phyloP scores from a whole-genome alignment of 225 moss, liverwort and hornwort genomes.

The Bryum argenteum region DNA sequence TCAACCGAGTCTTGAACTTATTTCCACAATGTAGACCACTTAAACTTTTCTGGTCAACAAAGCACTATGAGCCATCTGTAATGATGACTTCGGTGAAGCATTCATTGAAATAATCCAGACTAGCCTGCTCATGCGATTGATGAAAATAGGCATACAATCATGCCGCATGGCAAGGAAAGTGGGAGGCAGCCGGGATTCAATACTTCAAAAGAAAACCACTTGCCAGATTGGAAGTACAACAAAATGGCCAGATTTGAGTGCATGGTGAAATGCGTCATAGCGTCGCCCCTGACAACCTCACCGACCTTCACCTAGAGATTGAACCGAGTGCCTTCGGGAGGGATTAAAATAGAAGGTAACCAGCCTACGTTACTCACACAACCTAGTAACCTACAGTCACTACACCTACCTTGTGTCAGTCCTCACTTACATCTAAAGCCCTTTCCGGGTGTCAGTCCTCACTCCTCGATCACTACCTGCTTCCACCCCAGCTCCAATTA shows the following conservation, averaged over 20 bases:
- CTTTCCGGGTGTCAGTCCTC: no score
- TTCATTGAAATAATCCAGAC: not conserved
- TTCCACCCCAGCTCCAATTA: no score
- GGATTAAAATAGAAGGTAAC: not conserved
- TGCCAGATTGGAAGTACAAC: conserved; percentile 17
- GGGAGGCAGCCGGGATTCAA: not conserved
- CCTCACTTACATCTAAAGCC: no score
- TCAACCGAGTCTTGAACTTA: no score
- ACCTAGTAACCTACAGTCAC: no score
- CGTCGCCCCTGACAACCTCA: conserved; percentile 16
- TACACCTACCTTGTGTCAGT: no score
- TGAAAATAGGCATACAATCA: not conserved
- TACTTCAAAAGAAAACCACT: not conserved
- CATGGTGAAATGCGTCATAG: not conserved
- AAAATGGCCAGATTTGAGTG: conserved; percentile 1
- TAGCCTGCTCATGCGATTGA: not conserved
- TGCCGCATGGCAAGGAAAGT: not conserved
- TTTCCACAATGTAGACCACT: no score
- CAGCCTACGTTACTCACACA: no score
- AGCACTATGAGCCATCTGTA: no score
- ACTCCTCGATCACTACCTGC: no score
- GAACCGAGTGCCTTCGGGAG: not conserved
- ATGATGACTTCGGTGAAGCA: not conserved
- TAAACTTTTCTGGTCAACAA: no score
- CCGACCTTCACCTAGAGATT: not conserved